A percentile compares a stretch with the other conserved stretches of the same genome.
phyloP scores from a whole-genome alignment of 495 filamentous ascomycete species.

The Sporormia fimetaria region DNA sequence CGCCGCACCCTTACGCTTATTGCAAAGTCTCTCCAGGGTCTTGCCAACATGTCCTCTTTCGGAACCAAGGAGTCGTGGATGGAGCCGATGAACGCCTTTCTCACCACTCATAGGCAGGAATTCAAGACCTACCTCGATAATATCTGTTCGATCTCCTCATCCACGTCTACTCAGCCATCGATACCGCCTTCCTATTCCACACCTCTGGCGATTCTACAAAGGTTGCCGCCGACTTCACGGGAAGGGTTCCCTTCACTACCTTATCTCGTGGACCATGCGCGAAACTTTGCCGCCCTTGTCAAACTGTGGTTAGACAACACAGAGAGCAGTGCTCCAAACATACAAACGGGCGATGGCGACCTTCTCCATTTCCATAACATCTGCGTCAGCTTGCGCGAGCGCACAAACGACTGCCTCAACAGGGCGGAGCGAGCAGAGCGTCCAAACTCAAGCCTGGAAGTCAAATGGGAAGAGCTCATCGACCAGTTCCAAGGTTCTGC shows the following conservation, averaged over 20 bases:
- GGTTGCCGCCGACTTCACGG: slow-evolving; percentile 66
- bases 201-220: slow-evolving; percentile 77
- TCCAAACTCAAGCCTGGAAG: slow-evolving; percentile 46
- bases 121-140: slow-evolving; percentile 82
- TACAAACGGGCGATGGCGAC: slow-evolving; percentile 48
- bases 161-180: slow-evolving; percentile 37
- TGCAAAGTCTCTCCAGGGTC: slow-evolving; percentile 87
- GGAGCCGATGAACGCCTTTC: slow-evolving; percentile 91
- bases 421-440: slow-evolving; percentile 62
- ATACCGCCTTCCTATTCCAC: slow-evolving; percentile 85
- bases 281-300: slow-evolving; percentile 79
- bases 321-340: slow-evolving; percentile 37
- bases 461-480: slow-evolving; percentile 63
- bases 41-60: slow-evolving; percentile 88
- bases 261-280: slow-evolving; percentile 83
- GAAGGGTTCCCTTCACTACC: slow-evolving; percentile 94
- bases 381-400: slow-evolving; percentile 58
- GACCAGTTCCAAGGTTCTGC: slow-evolving; percentile 43
- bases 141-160: slow-evolving; percentile 66
- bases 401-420: slow-evolving; percentile 59
- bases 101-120: slow-evolving; percentile 50
- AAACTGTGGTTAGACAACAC: slow-evolving; percentile 70
- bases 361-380: slow-evolving; percentile 60
- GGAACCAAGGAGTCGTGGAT: slow-evolving; percentile 97
- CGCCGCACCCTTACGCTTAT: slow-evolving; percentile 89